These are phyloP conservation scores for Elaphomyces granulatus DNA, from an alignment of 495 filamentous ascomycete species.

Conservation along the genomic window DNA sequence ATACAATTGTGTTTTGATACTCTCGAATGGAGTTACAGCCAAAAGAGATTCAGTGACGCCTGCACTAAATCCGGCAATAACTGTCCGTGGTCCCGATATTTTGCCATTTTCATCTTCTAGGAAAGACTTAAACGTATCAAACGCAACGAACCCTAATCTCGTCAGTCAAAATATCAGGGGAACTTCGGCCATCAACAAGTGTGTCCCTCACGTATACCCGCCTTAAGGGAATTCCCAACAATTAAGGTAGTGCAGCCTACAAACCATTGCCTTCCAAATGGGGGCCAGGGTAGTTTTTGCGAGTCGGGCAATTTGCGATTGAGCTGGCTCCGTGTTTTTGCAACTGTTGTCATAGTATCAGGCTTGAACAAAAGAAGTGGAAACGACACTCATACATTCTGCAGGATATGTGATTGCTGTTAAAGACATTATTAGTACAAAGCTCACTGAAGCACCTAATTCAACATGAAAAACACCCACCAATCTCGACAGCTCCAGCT, in stretches of 20 bases:
- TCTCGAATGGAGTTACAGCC: constrained; percentile 93
- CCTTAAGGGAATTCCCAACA: constrained; percentile 91
- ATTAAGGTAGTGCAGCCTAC: constrained; percentile 95
- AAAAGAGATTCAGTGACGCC: constrained; percentile 87
- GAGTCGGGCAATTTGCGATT: constrained; percentile 68
- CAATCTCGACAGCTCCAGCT: constrained; percentile 90
- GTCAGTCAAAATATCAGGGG: constrained; percentile 5
- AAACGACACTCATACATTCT: constrained; percentile 47
- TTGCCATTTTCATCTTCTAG: constrained; percentile 78
- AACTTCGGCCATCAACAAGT: background rate
- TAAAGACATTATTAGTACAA: background rate
- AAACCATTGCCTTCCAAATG: constrained; percentile 91
- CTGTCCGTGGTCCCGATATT: constrained; percentile 77
- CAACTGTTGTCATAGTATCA: constrained; percentile 38
- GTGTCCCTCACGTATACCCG: constrained; percentile 62
- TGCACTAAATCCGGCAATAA: constrained; percentile 87
- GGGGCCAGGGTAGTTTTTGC: constrained; percentile 88
- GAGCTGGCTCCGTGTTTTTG: constrained; percentile 89
- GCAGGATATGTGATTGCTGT: constrained; percentile 95
- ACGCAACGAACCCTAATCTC: constrained; percentile 73
- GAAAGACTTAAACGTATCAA: constrained; percentile 77
- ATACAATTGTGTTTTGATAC: constrained; percentile 88
- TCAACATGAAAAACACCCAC: constrained; percentile 26
- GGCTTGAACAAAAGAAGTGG: background rate
- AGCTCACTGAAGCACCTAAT: background rate